Percentiles rank a stretch among this genome's conserved stretches.
Evolutionary conservation across 495 filamentous ascomycete species (phyloP).

Genomic region (Usnea hakonensis): DNA sequence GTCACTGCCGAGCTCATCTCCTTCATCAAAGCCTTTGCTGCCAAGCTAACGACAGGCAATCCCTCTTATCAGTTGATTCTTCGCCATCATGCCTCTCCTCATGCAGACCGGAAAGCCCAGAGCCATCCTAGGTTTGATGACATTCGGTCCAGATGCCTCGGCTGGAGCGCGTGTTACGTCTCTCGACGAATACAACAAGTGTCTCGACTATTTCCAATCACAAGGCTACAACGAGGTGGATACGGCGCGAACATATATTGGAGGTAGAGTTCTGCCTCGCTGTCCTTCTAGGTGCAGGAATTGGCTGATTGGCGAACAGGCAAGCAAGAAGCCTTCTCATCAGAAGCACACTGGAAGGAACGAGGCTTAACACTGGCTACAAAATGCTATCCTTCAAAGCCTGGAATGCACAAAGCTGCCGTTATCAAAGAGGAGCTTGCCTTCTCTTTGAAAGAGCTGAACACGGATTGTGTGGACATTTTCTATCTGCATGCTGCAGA

Average conservation of each 20-base stretch:
- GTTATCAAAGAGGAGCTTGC: constrained; percentile 55
- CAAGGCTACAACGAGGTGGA: constrained; percentile 74
- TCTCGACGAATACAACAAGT: constrained; percentile 53
- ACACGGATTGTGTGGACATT: constrained; percentile 72
- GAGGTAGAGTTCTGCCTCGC: constrained; percentile 29
- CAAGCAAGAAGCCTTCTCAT: constrained; percentile 75
- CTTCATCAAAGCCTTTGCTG: too few relatives aligned
- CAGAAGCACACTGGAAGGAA: constrained; percentile 69
- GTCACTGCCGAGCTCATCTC: too few relatives aligned
- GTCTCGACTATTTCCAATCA: constrained; percentile 61
- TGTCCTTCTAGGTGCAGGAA: not conserved
- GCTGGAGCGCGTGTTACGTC: constrained; percentile 64
- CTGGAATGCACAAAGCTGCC: constrained; percentile 53
- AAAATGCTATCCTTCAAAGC: constrained; percentile 61
- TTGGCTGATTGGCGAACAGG: not conserved
- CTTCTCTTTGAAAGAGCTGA: constrained; percentile 60
- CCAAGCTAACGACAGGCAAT: not conserved
- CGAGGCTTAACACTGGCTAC: constrained; percentile 78
- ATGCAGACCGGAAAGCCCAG: constrained; percentile 42
- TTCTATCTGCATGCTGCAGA: constrained; percentile 86
- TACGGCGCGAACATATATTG: constrained; percentile 69
- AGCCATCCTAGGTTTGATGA: constrained; percentile 56
- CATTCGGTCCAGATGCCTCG: constrained; percentile 45
- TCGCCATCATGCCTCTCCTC: constrained; percentile 46
- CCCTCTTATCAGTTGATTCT: not conserved